Base-by-base conservation (phyloP, 2,329 filamentous ascomycete species). In the Xylariaceae sp. region DNA sequence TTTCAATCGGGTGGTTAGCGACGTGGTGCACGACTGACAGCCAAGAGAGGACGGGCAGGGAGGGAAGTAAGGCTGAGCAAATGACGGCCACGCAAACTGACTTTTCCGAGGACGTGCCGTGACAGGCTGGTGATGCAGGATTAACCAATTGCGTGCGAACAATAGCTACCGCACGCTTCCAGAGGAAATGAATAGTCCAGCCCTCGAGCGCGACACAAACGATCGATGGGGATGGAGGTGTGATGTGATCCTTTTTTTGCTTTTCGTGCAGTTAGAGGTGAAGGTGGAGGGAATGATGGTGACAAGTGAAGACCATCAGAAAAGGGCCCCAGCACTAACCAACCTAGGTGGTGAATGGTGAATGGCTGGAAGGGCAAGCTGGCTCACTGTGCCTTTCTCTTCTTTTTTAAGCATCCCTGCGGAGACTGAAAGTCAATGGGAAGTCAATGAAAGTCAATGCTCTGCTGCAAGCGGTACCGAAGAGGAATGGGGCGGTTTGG, bases 131-230 rank as follows among this genome's bases (percentile, higher is more conserved):
- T 34, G 46, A 34, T 44, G 53, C 38, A 45, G 48, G 49, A 55
- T 48, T 51, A 49, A 46, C 54, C 54, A 53, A 55, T 56, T 56
- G 52, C 47, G 46, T 46, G 34, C 5, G 38, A 50, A 52, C 51
- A 55, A 56, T 47, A 46, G 51, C 47, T 48, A 48, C 44, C 47
- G 46, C 40, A 44, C 32, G 40, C 43, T 49, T 50, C 42, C 36
- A 19, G 39, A 42, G 37, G 45, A 31, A 31, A 42, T 42, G 32
- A 18, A 38, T n/a, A 34, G 41, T 33, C 21, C 7, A 11, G 21
- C 21, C 41, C 43, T 43, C 45, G 17, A 37, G 35, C 40, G 37
- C 45, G 43, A 39, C 40, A 43, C 46, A 41, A n/a, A 34, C 40
- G 38, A 39, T 42, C 36, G 32, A 42, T 31, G 34, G 40, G 14